A percentile compares a stretch with the other conserved stretches of the same genome.
Conservation (phyloP, 2,329 filamentous ascomycete species). For the Pyrenophora tritici-repentis region DNA sequence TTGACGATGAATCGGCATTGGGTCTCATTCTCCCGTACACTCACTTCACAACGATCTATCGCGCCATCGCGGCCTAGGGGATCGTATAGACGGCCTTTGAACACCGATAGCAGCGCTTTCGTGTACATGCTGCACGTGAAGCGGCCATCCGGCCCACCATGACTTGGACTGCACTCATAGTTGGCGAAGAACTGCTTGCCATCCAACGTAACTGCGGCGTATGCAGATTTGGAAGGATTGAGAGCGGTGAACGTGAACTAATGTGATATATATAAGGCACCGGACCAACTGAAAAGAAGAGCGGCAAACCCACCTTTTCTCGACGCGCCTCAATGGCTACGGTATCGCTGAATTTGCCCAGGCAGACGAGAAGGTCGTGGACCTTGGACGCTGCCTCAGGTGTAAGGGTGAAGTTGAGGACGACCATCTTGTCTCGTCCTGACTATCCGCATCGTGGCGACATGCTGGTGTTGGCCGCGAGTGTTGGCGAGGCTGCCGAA, state of each 20-base stretch:
- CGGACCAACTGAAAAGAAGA: conserved; percentile 15
- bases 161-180: conserved; percentile 65
- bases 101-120: conserved; percentile 70
- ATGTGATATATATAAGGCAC: conserved; percentile 22
- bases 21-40: conserved; percentile 66
- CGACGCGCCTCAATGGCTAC: conserved; percentile 74
- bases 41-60: conserved; percentile 75
- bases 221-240: conserved; percentile 81
- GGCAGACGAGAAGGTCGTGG: conserved; percentile 74
- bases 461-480: not conserved
- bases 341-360: conserved; percentile 79
- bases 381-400: conserved; percentile 73
- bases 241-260: conserved; percentile 73
- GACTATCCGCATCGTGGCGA: conserved; percentile 15
- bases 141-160: conserved; percentile 48
- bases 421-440: conserved; percentile 46
- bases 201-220: conserved; percentile 72
- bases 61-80: conserved; percentile 68
- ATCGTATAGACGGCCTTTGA: conserved; percentile 70
- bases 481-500: conserved; percentile 11
- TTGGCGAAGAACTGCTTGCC: conserved; percentile 72
- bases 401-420: conserved; percentile 71
- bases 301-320: conserved; percentile 61
- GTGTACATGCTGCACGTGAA: conserved; percentile 80
- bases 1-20: conserved; percentile 76